These are phyloP conservation scores for Penicillium sp. DNA, from an alignment of 2,329 filamentous ascomycete genomes.

Conservation along the genomic window DNA sequence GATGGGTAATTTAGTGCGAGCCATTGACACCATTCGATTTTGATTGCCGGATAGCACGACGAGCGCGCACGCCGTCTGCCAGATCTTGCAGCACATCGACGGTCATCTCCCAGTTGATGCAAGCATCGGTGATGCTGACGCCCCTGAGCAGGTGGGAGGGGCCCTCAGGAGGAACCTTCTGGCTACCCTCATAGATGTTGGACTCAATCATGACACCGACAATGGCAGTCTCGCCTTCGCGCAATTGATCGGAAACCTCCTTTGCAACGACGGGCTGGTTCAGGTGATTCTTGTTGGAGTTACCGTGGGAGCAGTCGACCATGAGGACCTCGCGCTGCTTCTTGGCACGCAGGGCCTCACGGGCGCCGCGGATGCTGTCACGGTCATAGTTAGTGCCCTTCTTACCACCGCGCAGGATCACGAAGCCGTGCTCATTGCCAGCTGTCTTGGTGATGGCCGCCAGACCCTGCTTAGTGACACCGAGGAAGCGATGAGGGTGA, in stretches of 20 bases:
- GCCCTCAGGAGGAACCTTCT: constrained; percentile 83
- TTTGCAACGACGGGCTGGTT: constrained; percentile 95
- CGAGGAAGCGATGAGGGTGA: constrained; percentile 85
- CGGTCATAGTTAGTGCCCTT: constrained; percentile 92
- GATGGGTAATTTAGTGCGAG: constrained; percentile 19
- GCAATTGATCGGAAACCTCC: constrained; percentile 77
- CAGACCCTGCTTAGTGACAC: constrained; percentile 94
- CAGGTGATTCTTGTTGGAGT: constrained; percentile 94
- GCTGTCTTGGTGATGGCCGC: constrained; percentile 90
- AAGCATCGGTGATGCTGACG: constrained; percentile 93
- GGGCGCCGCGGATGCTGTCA: constrained; percentile 73
- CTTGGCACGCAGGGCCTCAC: constrained; percentile 77
- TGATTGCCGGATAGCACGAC: constrained; percentile 54
- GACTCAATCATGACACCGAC: constrained; percentile 99
- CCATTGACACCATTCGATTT: constrained; percentile 33
- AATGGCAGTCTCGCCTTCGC: constrained; percentile 80
- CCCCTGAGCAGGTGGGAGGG: constrained; percentile 76
- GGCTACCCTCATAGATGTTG: constrained; percentile 87
- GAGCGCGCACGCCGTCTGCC: constrained; percentile 74
- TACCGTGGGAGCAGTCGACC: constrained; percentile 98
- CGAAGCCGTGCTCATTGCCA: constrained; percentile 96
- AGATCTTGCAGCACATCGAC: constrained; percentile 78
- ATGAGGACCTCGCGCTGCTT: constrained; percentile 85
- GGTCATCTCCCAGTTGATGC: constrained; percentile 88
- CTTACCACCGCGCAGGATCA: constrained; percentile 88